Evolutionary conservation across 768 basidiomycete species (phyloP).

Genomic region (Scleroderma citrinum): DNA sequence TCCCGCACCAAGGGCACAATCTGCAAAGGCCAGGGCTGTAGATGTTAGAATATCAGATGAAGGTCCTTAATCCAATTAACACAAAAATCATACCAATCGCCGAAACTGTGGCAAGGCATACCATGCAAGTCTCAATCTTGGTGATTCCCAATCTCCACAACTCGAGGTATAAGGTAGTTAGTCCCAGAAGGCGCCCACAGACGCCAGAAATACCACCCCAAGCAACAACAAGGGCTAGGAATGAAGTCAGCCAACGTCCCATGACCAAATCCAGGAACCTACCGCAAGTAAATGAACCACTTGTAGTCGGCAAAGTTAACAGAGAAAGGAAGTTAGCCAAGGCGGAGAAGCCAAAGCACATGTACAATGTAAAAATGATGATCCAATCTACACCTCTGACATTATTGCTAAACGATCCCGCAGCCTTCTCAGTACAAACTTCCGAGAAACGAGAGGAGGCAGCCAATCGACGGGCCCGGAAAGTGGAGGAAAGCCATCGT

Average conservation of each 20-base stretch:
- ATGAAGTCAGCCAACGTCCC: not conserved
- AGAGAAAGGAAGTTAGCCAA: slow-evolving; percentile 28
- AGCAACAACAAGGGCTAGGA: slow-evolving; percentile 38
- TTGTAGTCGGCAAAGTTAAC: slow-evolving; percentile 18
- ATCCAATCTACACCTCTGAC: slow-evolving; percentile 1
- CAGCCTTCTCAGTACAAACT: not conserved
- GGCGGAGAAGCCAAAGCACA: slow-evolving; percentile 28
- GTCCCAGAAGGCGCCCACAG: slow-evolving; percentile 34
- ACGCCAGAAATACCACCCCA: slow-evolving; percentile 40
- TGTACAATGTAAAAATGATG: slow-evolving; percentile 19
- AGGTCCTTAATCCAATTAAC: not conserved
- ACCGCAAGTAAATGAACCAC: slow-evolving; percentile 20
- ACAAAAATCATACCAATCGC: slow-evolving; percentile 29
- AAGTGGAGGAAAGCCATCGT: not conserved
- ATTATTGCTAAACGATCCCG: not conserved
- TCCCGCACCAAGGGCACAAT: slow-evolving; percentile 35
- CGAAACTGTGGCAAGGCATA: slow-evolving; percentile 27
- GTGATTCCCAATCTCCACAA: slow-evolving; percentile 26
- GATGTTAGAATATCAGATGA: not conserved
- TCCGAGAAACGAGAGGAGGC: not conserved
- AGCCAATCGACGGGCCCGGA: not conserved
- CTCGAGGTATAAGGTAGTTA: slow-evolving; percentile 31
- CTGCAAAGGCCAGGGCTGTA: slow-evolving; percentile 35
- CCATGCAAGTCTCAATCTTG: slow-evolving; percentile 27
- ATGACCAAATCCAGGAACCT: slow-evolving; percentile 1